These are phyloP conservation scores for Hypoxylon sp. DNA, from an alignment of 2,329 filamentous ascomycete genomes.

Conservation along the genomic window DNA sequence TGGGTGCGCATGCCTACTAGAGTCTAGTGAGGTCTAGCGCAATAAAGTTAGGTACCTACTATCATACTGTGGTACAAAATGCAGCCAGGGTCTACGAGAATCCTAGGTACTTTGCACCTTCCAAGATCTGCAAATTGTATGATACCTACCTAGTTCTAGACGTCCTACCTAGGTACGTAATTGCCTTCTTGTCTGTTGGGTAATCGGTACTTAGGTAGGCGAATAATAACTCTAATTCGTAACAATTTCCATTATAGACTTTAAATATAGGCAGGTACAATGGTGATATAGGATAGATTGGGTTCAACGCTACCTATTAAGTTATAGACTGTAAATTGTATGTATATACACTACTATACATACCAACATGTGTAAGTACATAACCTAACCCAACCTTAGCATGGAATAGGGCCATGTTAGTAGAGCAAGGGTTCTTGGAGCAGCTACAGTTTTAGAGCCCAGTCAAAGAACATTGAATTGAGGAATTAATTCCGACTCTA, in stretches of 20 bases:
- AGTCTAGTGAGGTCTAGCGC: constrained; percentile 38
- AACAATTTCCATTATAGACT: constrained; percentile 10
- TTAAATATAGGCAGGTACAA: constrained; percentile 1
- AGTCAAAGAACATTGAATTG: constrained; percentile 2
- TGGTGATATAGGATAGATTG: neutral
- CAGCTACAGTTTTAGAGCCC: neutral
- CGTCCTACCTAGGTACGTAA: constrained; percentile 25
- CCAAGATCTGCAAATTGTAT: constrained; percentile 33
- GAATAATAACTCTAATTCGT: constrained; percentile 12
- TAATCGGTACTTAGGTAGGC: constrained; percentile 1
- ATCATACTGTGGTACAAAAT: constrained; percentile 21
- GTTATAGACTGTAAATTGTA: neutral
- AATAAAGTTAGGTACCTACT: constrained; percentile 11
- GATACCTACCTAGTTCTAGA: constrained; percentile 26
- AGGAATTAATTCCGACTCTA: constrained; percentile 21
- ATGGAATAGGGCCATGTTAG: constrained; percentile 8
- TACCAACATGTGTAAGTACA: constrained; percentile 1
- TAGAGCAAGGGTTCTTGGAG: neutral
- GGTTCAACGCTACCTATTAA: constrained; percentile 7
- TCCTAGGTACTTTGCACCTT: constrained; percentile 21
- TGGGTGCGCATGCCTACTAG: constrained; percentile 37
- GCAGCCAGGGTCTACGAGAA: constrained; percentile 14
- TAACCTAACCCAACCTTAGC: too few relatives aligned
- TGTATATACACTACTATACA: neutral
- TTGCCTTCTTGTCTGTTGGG: constrained; percentile 21